phyloP scores from a whole-genome alignment of 768 basidiomycete species.

The Trametes villosa region DNA sequence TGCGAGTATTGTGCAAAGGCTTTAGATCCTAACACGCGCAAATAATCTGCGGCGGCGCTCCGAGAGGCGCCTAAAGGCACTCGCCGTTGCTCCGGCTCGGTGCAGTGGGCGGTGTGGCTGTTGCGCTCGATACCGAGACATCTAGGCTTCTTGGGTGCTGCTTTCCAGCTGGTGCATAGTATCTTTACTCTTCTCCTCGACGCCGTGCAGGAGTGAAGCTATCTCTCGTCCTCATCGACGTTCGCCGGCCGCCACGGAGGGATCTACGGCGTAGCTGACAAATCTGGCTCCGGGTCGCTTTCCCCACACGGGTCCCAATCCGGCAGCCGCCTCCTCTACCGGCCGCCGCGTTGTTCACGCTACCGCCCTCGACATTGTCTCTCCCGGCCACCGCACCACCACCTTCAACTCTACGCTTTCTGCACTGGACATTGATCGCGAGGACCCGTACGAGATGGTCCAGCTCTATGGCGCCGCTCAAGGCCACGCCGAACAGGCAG shows the following conservation, averaged over 20 bases:
- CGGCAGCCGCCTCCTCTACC: conserved; percentile 3
- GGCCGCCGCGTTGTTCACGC: conserved; percentile 7
- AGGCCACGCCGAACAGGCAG: conserved; percentile 35
- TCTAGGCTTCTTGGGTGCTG: too few species aligned
- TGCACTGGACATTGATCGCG: conserved; percentile 16
- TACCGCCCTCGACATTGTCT: conserved; percentile 12
- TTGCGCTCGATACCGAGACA: background rate
- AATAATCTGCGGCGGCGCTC: conserved; percentile 14
- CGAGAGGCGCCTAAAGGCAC: background rate
- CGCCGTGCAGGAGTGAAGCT: too few species aligned
- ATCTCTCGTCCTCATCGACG: background rate
- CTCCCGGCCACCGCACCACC: conserved; percentile 7
- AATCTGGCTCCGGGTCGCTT: conserved; percentile 18
- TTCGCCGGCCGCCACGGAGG: background rate
- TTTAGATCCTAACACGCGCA: conserved; percentile 35
- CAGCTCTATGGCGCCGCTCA: conserved; percentile 67
- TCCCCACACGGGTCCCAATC: conserved; percentile 4
- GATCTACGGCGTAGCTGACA: conserved; percentile 18
- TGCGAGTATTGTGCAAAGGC: conserved; percentile 40
- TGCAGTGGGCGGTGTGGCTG: background rate
- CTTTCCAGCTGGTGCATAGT: background rate
- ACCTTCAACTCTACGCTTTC: background rate
- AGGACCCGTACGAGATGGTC: conserved; percentile 60
- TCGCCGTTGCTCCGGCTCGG: background rate
- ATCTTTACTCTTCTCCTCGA: background rate